These are phyloP conservation scores for Digitaria exilis DNA, from an alignment of 202 grass and related monocot species.

Conservation along the genomic window DNA sequence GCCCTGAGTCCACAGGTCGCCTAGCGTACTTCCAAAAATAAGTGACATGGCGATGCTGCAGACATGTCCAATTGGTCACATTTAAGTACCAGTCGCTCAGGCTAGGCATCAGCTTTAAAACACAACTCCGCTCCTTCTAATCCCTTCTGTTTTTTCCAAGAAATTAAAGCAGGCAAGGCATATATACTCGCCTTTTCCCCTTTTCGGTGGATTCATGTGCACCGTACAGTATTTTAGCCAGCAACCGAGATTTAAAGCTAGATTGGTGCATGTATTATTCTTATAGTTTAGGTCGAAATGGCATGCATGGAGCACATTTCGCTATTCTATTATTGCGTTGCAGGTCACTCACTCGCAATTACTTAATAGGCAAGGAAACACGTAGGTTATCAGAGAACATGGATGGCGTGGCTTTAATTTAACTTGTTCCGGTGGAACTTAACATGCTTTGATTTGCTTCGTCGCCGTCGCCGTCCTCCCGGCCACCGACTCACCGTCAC, in stretches of 20 bases:
- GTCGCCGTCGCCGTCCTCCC: too few species aligned
- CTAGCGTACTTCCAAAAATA: background rate
- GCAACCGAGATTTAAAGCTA: background rate
- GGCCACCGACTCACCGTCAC: too few species aligned
- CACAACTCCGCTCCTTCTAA: background rate
- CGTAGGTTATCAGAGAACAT: background rate
- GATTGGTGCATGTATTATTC: background rate
- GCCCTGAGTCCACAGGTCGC: too few species aligned
- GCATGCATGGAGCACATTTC: background rate
- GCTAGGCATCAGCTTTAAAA: background rate
- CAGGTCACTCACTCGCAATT: background rate
- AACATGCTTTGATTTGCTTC: background rate
- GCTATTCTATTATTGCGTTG: constrained; percentile 4
- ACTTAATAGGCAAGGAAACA: background rate
- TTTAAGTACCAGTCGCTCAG: too few species aligned
- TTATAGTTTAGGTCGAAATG: background rate
- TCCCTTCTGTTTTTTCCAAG: background rate
- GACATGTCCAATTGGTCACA: background rate
- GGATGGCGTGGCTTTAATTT: too few species aligned
- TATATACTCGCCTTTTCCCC: background rate
- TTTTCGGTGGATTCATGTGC: constrained; percentile 6
- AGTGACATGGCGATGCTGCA: background rate
- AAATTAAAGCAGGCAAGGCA: background rate
- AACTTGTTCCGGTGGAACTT: background rate
- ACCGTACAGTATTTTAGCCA: background rate